A percentile compares a stretch with the other conserved stretches of the same genome.
Evolutionary conservation across 2,329 filamentous ascomycete species (phyloP).

Genomic region (Celoporthe dispersa): DNA sequence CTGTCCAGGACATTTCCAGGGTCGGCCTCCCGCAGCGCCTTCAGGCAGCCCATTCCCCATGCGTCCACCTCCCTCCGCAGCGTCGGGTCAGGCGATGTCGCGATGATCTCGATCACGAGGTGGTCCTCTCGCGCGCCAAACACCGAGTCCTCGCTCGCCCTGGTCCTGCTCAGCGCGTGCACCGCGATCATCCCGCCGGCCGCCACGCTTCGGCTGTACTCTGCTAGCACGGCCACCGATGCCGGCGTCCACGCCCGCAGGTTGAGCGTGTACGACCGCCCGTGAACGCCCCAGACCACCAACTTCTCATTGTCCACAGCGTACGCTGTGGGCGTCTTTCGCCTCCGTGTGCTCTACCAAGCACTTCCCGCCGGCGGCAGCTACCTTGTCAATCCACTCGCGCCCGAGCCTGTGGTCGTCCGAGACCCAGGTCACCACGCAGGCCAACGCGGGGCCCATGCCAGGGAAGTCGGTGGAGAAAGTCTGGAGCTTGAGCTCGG

Average conservation of each 20-base stretch:
- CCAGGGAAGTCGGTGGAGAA: conserved; percentile 36
- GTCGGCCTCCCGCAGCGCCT: conserved; percentile 31
- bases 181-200: not conserved
- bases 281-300: not conserved
- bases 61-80: conserved; percentile 1
- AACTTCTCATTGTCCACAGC: conserved; percentile 1
- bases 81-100: conserved; percentile 1
- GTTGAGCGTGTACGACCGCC: conserved; percentile 4
- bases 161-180: not conserved
- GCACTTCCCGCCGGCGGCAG: conserved; percentile 31
- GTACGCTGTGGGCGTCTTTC: not conserved
- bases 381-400: conserved; percentile 37
- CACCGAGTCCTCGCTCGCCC: not conserved
- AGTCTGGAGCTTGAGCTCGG: conserved; percentile 37
- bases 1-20: conserved; percentile 35
- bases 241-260: conserved; percentile 1
- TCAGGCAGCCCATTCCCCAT: conserved; percentile 30
- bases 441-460: conserved; percentile 35
- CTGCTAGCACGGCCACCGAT: not conserved
- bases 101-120: not conserved
- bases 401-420: conserved; percentile 37
- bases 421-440: conserved; percentile 40
- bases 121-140: conserved; percentile 1
- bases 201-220: not conserved
- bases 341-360: not conserved